Evolutionary conservation across 2,329 filamentous ascomycete genomes (phyloP), one percentile per base, ranked within the genome.

Genomic region (Cercospora beticola): DNA sequence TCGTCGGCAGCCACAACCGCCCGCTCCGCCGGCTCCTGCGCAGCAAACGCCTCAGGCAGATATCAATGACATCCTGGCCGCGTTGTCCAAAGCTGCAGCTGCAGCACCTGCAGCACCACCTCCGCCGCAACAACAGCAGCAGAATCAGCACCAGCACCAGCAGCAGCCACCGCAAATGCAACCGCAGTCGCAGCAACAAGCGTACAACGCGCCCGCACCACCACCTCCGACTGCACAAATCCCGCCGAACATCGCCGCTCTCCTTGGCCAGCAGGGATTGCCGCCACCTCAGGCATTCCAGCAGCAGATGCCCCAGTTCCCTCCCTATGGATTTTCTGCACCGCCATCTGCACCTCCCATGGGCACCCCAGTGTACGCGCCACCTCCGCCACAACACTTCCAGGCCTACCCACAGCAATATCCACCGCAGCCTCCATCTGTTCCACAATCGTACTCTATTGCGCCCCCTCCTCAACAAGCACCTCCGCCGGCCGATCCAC

Each of bases 401-500:
- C 62, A 67, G n/a, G 71, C 73, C 16, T 73, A 74, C 63, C 73
- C 74, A n/a, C 62, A 64, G 49, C 62, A 57, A 12, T 72, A 74
- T 66, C 72, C 74, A 23, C 76, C 76, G 16, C 77, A 77, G 65
- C 76, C 75, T n/a, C 74, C 77, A 5, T 78, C 77, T n/a, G 72
- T 78, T n/a, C 74, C 76, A 18, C 77, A 77, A 49, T 66, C 70
- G 18, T 77, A 79, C 73, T 74, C 79, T 46, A 78, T 77, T 74
- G 80, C 84, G 71, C 86, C 87, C 77, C 84, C 89, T 80, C 87
- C 90, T 85, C 90, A 88, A 81, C 84, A 74, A 76, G 83, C 68
- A 67, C 74, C 70, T 52, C 72, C 69, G 18, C 64, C 65, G 9
- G 70, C 68, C 8, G 76, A 78, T 63, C 74, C 74, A 18, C 69